Percentiles rank a stretch among this genome's conserved stretches.
phyloP scores from a whole-genome alignment of 2,329 filamentous ascomycete genomes.

The Alternaria novae-zelandiae region DNA sequence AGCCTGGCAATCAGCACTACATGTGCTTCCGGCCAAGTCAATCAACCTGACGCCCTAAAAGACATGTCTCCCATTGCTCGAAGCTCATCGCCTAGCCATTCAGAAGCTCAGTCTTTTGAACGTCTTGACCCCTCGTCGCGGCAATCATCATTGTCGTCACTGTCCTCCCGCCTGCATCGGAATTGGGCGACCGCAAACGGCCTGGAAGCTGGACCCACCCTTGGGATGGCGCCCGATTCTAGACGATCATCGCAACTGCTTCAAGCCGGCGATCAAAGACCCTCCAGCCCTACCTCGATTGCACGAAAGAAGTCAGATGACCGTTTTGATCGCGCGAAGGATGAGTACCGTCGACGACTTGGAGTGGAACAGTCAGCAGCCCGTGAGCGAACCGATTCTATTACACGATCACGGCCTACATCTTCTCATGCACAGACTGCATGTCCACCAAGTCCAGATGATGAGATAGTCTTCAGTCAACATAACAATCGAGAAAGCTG shows the following conservation, averaged over 20 bases:
- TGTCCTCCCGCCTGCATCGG: conserved; percentile 42
- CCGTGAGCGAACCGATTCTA: conserved; percentile 32
- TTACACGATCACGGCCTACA: conserved; percentile 28
- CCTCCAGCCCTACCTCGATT: conserved; percentile 14
- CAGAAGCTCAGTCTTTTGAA: conserved; percentile 36
- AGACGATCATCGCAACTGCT: conserved; percentile 2
- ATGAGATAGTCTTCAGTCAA: conserved; percentile 40
- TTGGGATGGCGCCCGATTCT: conserved; percentile 22
- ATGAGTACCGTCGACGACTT: conserved; percentile 47
- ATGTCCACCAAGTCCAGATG: conserved; percentile 58
- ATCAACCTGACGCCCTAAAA: conserved; percentile 57
- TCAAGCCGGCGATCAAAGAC: conserved; percentile 1
- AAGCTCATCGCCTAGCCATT: conserved; percentile 54
- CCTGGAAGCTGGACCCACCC: conserved; percentile 27
- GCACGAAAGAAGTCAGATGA: conserved; percentile 38
- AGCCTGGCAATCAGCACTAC: conserved; percentile 69
- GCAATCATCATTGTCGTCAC: conserved; percentile 49
- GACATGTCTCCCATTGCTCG: conserved; percentile 46
- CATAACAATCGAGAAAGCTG: conserved; percentile 41
- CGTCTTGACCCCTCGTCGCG: conserved; percentile 40
- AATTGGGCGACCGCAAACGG: conserved; percentile 34
- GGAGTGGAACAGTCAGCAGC: conserved; percentile 39
- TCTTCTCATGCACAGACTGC: conserved; percentile 41
- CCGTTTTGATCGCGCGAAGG: conserved; percentile 46
- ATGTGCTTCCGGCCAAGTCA: conserved; percentile 65